phyloP scores from a whole-genome alignment of 805 yeast species.

The Wickerhamomyces pijperi region DNA sequence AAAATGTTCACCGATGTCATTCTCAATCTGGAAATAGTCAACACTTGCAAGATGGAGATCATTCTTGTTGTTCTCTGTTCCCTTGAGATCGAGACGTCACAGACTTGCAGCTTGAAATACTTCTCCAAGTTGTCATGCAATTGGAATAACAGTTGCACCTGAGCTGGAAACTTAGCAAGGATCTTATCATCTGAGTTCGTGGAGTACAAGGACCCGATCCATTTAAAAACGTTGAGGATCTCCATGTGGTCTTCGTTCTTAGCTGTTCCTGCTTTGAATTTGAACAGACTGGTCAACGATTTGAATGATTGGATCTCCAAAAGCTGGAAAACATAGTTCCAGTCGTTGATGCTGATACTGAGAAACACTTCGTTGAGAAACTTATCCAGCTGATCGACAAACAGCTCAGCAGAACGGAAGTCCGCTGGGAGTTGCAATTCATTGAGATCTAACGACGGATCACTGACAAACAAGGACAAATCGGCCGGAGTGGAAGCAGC shows the following conservation, averaged over 20 bases:
- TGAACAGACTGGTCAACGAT: constrained; percentile 46
- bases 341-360: constrained; percentile 54
- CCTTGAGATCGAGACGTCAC: constrained; percentile 45
- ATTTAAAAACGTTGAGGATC: constrained; percentile 58
- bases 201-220: constrained; percentile 46
- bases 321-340: constrained; percentile 67
- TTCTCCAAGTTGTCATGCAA: constrained; percentile 57
- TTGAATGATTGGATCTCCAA: constrained; percentile 60
- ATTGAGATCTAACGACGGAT: constrained; percentile 1
- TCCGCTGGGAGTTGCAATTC: constrained; percentile 21
- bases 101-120: constrained; percentile 52
- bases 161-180: constrained; percentile 48
- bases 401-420: constrained; percentile 41
- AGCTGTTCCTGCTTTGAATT: constrained; percentile 26
- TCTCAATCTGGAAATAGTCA: constrained; percentile 54
- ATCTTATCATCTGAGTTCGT: constrained; percentile 32
- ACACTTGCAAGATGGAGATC: constrained; percentile 53
- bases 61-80: constrained; percentile 58
- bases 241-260: constrained; percentile 42
- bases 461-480: no score
- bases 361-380: constrained; percentile 46
- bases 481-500: constrained; percentile 14
- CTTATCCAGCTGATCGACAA: constrained; percentile 53
- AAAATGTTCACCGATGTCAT: constrained; percentile 49
- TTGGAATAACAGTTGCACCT: constrained; percentile 53